Evolutionary conservation across 768 basidiomycete genomes (phyloP), one percentile per base, ranked within the genome.

Genomic region (Leccinum broughii): DNA sequence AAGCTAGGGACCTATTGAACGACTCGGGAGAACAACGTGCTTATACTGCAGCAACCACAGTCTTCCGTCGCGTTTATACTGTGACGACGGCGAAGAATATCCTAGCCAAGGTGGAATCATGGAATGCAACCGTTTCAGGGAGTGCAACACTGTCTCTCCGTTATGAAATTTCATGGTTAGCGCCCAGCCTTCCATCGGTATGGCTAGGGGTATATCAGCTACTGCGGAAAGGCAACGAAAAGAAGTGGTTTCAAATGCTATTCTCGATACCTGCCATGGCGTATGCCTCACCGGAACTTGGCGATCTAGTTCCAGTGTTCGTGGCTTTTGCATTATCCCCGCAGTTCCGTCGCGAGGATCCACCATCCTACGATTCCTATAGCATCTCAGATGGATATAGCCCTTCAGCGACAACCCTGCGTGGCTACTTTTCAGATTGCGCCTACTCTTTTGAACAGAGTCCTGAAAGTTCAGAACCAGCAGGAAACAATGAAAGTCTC

Each of bases 171-270:
- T 52, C 63, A 3, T 77, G 75, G 70, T 59, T 77, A 20, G 17
- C 51, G 0, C 68, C 61, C 0, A 10, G 34, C 8, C 55, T 76
- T 11, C 26, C 64, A 0, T 22, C 54, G 2, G 49, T 62, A 4
- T 77, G 72, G 64, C 48, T 77, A 51, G 58, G 67, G 13, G 51
- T 66, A 8, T 77, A 75, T 24, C 50, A 70, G 26, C 37, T 65
- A 6, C 69, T 67, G 41, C 69, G 68, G 34, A 9, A 10, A 11
- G 56, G 59, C 24, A 6, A 52, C 6, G 51, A 35, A 34, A 20
- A 26, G 1, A 52, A 34, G 34, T 52, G 51, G 51, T 52, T 20
- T 52, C 51, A 52, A 20, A 13, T 52, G 13, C 51, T 52, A 20
- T 52, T 52, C 51, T 52, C 51, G 0, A 32, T 52, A 13, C 51